phyloP scores from a whole-genome alignment of 2,329 filamentous ascomycete species.

The Ceratocystis harringtonii region DNA sequence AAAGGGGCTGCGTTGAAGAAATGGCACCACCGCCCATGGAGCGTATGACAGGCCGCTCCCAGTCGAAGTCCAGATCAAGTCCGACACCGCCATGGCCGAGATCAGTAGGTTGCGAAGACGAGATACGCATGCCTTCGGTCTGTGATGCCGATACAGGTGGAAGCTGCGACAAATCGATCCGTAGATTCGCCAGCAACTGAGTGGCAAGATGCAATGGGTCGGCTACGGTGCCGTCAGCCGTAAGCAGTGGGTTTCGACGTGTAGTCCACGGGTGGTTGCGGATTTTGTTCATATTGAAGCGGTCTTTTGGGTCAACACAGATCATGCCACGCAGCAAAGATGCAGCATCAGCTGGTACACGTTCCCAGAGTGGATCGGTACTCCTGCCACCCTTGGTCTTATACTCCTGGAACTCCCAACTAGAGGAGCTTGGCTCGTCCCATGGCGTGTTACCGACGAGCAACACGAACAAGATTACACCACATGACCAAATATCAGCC shows the following conservation, averaged over 20 bases:
- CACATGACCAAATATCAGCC: slow-evolving; percentile 93
- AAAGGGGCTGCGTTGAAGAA: slow-evolving; percentile 36
- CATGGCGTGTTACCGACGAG: slow-evolving; percentile 94
- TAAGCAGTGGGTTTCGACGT: slow-evolving; percentile 61
- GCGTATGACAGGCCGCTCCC: slow-evolving; percentile 58
- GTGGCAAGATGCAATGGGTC: slow-evolving; percentile 82
- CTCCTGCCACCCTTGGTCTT: slow-evolving; percentile 64
- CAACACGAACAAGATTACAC: slow-evolving; percentile 92
- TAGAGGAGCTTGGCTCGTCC: slow-evolving; percentile 77
- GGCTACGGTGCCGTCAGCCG: slow-evolving; percentile 54
- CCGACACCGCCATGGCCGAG: slow-evolving; percentile 39
- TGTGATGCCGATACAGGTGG: slow-evolving; percentile 23
- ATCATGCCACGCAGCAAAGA: slow-evolving; percentile 90
- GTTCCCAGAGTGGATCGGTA: slow-evolving; percentile 71
- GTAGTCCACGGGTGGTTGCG: slow-evolving; percentile 93
- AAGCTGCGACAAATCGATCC: slow-evolving; percentile 55
- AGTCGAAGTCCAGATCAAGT: slow-evolving; percentile 66
- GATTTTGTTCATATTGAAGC: slow-evolving; percentile 77
- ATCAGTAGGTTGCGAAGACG: slow-evolving; percentile 54
- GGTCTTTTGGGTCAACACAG: slow-evolving; percentile 54
- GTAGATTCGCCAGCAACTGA: slow-evolving; percentile 80
- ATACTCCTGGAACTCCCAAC: slow-evolving; percentile 88
- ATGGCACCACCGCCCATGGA: slow-evolving; percentile 29
- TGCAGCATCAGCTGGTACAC: slow-evolving; percentile 56
- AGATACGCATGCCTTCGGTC: slow-evolving; percentile 18